Evolutionary conservation across 805 yeast genomes (phyloP).

Genomic region (Diddensiella transvaalensis): DNA sequence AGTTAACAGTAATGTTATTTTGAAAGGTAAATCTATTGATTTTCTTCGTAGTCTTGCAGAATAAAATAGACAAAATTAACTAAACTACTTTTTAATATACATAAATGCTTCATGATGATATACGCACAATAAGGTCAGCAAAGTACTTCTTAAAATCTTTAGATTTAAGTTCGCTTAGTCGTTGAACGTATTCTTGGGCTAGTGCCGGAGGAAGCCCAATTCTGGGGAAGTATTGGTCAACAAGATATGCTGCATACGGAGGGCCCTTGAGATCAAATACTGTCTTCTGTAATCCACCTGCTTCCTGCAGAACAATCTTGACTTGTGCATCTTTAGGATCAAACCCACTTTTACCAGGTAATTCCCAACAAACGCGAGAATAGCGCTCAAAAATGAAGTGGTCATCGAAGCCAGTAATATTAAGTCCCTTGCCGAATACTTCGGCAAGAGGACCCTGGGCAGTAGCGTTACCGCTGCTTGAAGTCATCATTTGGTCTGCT

Average conservation of each 20-base stretch:
- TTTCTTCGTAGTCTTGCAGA: not conserved
- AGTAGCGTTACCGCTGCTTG: not conserved
- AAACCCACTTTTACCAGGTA: conserved; percentile 71
- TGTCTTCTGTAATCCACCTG: conserved; percentile 64
- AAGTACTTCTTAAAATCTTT: conserved; percentile 72
- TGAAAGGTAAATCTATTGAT: not conserved
- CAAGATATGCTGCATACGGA: conserved; percentile 51
- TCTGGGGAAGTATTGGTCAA: conserved; percentile 45
- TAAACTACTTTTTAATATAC: not conserved
- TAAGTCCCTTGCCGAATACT: conserved; percentile 47
- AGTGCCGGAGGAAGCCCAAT: conserved; percentile 58
- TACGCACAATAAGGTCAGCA: conserved; percentile 40
- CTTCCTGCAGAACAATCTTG: conserved; percentile 69
- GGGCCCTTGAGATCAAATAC: conserved; percentile 49
- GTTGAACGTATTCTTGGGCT: conserved; percentile 57
- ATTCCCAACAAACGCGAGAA: conserved; percentile 66
- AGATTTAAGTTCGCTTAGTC: conserved; percentile 48
- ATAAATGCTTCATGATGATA: conserved; percentile 15
- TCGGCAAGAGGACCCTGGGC: conserved; percentile 7
- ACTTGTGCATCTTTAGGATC: conserved; percentile 76
- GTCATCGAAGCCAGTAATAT: conserved; percentile 65
- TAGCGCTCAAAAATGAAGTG: conserved; percentile 62
- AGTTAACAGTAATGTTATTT: too few species aligned
- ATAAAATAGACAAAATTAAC: not conserved
- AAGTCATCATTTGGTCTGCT: conserved; percentile 14